Conservation (phyloP, 106 monocot species). For the Xerophyta viscosa region DNA sequence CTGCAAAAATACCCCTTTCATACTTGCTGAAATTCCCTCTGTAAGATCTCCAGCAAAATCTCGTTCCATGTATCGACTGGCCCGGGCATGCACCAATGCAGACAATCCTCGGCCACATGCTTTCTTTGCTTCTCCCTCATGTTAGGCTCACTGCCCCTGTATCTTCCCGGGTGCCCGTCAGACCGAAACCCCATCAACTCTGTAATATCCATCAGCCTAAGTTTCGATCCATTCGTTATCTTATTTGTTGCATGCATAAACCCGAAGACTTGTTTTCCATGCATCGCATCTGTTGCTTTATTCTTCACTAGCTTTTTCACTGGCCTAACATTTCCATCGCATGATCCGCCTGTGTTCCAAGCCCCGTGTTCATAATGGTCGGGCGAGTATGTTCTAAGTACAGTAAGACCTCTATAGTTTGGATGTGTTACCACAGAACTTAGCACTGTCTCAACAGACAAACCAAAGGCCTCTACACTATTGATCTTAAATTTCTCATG, state of each 20-base stretch:
- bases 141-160: slow-evolving; percentile 50
- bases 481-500: slow-evolving; percentile 11
- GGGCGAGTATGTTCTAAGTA: slow-evolving; percentile 40
- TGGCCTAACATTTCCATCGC: slow-evolving; percentile 27
- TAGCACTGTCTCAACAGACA: slow-evolving; percentile 34
- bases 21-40: slow-evolving; percentile 54
- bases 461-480: slow-evolving; percentile 22
- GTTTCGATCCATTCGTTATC: slow-evolving; percentile 3
- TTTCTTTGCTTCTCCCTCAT: slow-evolving; percentile 62
- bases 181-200: slow-evolving; percentile 31
- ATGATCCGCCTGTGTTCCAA: slow-evolving; percentile 48
- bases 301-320: slow-evolving; percentile 16
- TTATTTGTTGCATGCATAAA: slow-evolving; percentile 19
- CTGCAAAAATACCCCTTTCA: no score
- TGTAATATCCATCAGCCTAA: slow-evolving; percentile 37
- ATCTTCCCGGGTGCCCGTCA: slow-evolving; percentile 61
- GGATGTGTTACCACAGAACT: slow-evolving; percentile 23
- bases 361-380: slow-evolving; percentile 49
- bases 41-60: slow-evolving; percentile 61
- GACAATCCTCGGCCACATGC: slow-evolving; percentile 76
- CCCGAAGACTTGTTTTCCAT: slow-evolving; percentile 25
- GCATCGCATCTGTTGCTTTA: slow-evolving; percentile 33
- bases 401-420: slow-evolving; percentile 38
- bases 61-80: slow-evolving; percentile 94
- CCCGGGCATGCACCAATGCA: slow-evolving; percentile 99